Percentiles rank a stretch among this genome's conserved stretches.
phyloP scores from a whole-genome alignment of 1,284 basidiomycete genomes.

The Mycosarcoma mackinlayi region DNA sequence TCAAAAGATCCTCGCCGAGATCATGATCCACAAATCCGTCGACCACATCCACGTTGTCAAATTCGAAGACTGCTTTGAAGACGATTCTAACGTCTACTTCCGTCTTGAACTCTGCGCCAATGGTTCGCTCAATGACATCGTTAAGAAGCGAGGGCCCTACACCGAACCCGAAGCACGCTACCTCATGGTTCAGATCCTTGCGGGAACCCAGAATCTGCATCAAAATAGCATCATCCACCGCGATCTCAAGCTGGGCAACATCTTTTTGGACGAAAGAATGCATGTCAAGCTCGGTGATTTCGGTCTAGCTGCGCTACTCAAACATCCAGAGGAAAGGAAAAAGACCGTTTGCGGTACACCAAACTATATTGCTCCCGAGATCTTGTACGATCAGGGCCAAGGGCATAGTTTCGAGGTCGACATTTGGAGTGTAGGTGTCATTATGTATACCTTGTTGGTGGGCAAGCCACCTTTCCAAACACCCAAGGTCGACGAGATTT shows the following conservation, averaged over 20 bases:
- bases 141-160: slow-evolving; percentile 86
- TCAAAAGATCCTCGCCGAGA: slow-evolving; percentile 89
- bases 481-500: slow-evolving; percentile 78
- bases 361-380: slow-evolving; percentile 98
- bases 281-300: slow-evolving; percentile 98
- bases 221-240: slow-evolving; percentile 80
- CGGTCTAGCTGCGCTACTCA: slow-evolving; percentile 94
- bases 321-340: slow-evolving; percentile 94
- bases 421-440: slow-evolving; percentile 97
- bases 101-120: slow-evolving; percentile 90
- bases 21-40: slow-evolving; percentile 94
- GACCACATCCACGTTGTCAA: slow-evolving; percentile 91
- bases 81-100: slow-evolving; percentile 96
- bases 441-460: slow-evolving; percentile 88
- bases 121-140: slow-evolving; percentile 86
- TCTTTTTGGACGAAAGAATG: slow-evolving; percentile 91
- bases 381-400: slow-evolving; percentile 92
- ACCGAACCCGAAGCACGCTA: slow-evolving; percentile 92
- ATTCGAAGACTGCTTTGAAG: slow-evolving; percentile 96
- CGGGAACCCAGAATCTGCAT: slow-evolving; percentile 97
- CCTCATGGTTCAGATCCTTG: slow-evolving; percentile 92
- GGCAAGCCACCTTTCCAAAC: slow-evolving; percentile 98
- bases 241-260: slow-evolving; percentile 84
- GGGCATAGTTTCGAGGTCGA: slow-evolving; percentile 99
- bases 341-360: slow-evolving; percentile 99